These are phyloP conservation scores for Fusarium nodosum DNA, from an alignment of 2,329 filamentous ascomycete species.

Conservation along the genomic window DNA sequence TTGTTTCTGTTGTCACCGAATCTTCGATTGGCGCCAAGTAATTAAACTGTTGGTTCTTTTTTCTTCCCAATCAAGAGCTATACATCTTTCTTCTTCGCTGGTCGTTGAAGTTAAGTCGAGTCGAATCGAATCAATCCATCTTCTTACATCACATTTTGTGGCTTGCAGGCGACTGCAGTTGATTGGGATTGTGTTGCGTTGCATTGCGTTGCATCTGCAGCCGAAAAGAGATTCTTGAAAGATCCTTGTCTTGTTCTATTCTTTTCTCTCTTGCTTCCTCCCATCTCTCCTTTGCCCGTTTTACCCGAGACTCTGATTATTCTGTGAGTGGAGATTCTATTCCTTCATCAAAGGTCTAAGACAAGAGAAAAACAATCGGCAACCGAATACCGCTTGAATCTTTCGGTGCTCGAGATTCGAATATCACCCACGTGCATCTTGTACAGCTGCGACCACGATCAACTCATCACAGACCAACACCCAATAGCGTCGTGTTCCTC, in stretches of 20 bases:
- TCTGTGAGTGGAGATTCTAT: slow-evolving; percentile 1
- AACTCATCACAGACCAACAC: slow-evolving; percentile 46
- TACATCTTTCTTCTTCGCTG: slow-evolving; percentile 34
- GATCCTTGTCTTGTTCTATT: slow-evolving; percentile 27
- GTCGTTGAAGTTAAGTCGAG: slow-evolving; percentile 31
- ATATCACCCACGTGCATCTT: slow-evolving; percentile 45
- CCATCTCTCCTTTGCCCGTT: slow-evolving; percentile 3
- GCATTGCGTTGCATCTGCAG: slow-evolving; percentile 40
- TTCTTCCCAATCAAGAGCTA: not conserved
- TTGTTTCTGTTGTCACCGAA: slow-evolving; percentile 10
- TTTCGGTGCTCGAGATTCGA: not conserved
- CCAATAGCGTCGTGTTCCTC: slow-evolving; percentile 46
- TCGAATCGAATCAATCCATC: slow-evolving; percentile 12
- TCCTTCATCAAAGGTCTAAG: not conserved
- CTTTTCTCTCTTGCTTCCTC: slow-evolving; percentile 13
- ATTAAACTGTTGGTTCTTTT: slow-evolving; percentile 7
- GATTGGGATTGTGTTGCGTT: slow-evolving; percentile 18
- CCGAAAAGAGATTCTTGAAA: slow-evolving; percentile 19
- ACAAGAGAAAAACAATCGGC: not conserved
- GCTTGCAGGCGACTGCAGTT: slow-evolving; percentile 32
- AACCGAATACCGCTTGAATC: slow-evolving; percentile 2
- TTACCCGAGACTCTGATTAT: slow-evolving; percentile 8
- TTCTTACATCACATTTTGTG: slow-evolving; percentile 40
- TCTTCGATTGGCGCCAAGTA: slow-evolving; percentile 16
- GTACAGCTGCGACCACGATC: slow-evolving; percentile 43